phyloP scores from a whole-genome alignment of 352 stramenopile species.

The Pythium dissimile region DNA sequence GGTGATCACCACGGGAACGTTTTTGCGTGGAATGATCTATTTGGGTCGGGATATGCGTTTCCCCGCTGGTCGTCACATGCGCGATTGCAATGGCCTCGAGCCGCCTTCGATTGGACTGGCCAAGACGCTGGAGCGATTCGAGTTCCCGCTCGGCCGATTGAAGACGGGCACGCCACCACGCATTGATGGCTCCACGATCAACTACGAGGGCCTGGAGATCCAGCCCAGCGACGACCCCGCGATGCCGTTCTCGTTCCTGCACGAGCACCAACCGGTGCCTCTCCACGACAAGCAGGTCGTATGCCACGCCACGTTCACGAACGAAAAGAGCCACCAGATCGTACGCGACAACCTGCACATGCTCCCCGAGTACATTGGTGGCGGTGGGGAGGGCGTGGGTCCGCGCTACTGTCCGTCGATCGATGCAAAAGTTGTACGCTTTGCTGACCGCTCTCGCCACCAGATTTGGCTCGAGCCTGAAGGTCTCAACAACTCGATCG shows the following conservation, averaged over 20 bases:
- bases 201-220: conserved; percentile 89
- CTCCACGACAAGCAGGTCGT: conserved; percentile 80
- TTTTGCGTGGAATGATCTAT: conserved; percentile 96
- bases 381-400: conserved; percentile 64
- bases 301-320: conserved; percentile 96
- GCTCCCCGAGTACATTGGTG: conserved; percentile 91
- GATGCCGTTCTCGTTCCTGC: conserved; percentile 94
- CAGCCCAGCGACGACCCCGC: conserved; percentile 93
- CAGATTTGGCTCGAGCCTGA: conserved; percentile 98
- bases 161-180: conserved; percentile 97
- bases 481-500: conserved; percentile 93
- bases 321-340: conserved; percentile 94
- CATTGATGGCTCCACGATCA: conserved; percentile 94
- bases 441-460: conserved; percentile 69
- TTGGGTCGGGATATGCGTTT: conserved; percentile 90
- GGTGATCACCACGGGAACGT: conserved; percentile 99
- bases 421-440: conserved; percentile 93
- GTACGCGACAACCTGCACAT: conserved; percentile 93
- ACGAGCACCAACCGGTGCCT: conserved; percentile 75
- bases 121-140: conserved; percentile 89
- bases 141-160: conserved; percentile 93
- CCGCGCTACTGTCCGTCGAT: conserved; percentile 97
- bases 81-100: conserved; percentile 83
- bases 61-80: conserved; percentile 92
- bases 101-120: conserved; percentile 94